phyloP scores from a whole-genome alignment of 208 protist species.

The Spongospora subterranea region DNA sequence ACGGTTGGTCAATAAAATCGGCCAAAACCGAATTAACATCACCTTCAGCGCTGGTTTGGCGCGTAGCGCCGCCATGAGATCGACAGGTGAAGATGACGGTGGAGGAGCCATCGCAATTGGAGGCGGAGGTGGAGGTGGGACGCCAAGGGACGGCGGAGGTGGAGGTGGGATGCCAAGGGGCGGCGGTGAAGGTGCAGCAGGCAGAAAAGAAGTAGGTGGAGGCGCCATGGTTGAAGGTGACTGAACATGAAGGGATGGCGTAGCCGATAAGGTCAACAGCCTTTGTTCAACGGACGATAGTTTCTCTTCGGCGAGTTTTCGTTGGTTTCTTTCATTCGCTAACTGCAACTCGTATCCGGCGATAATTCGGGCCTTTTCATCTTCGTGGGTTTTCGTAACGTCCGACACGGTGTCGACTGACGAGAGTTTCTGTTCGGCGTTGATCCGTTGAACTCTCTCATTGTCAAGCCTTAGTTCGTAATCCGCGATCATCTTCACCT shows the following conservation, averaged over 20 bases:
- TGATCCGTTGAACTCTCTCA: background rate
- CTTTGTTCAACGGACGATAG: too few relatives aligned
- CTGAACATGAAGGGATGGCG: too few relatives aligned
- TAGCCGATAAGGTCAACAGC: too few relatives aligned
- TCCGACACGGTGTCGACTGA: too few relatives aligned
- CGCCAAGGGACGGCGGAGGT: background rate
- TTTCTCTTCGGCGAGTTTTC: too few relatives aligned
- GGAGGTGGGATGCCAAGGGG: background rate
- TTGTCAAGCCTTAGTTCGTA: background rate
- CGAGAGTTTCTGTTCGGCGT: too few relatives aligned
- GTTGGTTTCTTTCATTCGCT: too few relatives aligned
- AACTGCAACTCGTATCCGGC: too few relatives aligned
- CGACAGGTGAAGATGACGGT: constrained; percentile 25
- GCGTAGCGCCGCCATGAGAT: background rate
- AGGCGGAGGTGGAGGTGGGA: background rate
- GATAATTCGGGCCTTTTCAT: too few relatives aligned
- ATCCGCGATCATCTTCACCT: background rate
- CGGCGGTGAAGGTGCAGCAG: background rate
- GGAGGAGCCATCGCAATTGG: background rate
- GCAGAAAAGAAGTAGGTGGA: too few relatives aligned
- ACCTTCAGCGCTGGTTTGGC: background rate
- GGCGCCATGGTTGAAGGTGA: too few relatives aligned
- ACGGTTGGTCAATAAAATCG: background rate
- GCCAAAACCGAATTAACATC: background rate
- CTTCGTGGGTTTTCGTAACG: too few relatives aligned